A percentile compares a stretch with the other conserved stretches of the same genome.
phyloP scores from a whole-genome alignment of 1,284 basidiomycete species.

The Papiliotrema fonsecae region DNA sequence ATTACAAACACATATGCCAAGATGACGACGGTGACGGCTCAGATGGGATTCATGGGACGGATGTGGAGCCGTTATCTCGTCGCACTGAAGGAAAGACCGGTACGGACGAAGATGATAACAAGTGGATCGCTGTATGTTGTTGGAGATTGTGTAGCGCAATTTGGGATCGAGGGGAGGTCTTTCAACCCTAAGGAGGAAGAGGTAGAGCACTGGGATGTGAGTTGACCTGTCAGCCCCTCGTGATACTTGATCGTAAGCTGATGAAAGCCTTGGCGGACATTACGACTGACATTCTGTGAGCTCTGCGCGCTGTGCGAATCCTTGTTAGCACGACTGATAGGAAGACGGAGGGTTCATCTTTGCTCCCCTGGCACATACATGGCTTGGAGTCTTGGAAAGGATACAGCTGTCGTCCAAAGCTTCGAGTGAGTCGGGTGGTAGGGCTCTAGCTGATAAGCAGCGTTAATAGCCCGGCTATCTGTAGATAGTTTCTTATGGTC shows the following conservation, averaged over 20 bases:
- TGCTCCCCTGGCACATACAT: slow-evolving; percentile 38
- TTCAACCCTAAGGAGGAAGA: slow-evolving; percentile 7
- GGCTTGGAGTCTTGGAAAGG: slow-evolving; percentile 26
- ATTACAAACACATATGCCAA: not conserved
- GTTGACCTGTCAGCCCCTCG: slow-evolving; percentile 7
- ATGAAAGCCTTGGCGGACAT: slow-evolving; percentile 62
- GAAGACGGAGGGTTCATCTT: slow-evolving; percentile 30
- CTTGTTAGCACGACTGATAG: not conserved
- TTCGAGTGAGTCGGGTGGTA: slow-evolving; percentile 14
- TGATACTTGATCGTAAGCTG: not conserved
- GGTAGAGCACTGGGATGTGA: slow-evolving; percentile 16
- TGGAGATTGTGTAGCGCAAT: slow-evolving; percentile 79
- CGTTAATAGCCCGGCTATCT: slow-evolving; percentile 22
- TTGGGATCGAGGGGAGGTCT: slow-evolving; percentile 66
- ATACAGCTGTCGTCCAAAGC: slow-evolving; percentile 27
- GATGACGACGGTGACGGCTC: not conserved
- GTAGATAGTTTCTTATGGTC: slow-evolving; percentile 35
- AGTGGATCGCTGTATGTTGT: slow-evolving; percentile 63
- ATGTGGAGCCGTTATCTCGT: slow-evolving; percentile 28
- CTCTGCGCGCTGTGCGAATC: not conserved
- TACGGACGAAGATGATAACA: slow-evolving; percentile 50
- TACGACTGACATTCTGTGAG: slow-evolving; percentile 63
- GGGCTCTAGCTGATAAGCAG: slow-evolving; percentile 6
- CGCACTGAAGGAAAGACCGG: slow-evolving; percentile 21
- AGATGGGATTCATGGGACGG: slow-evolving; percentile 8